These are phyloP conservation scores for Pythium rhizo-oryzae DNA, from an alignment of 352 stramenopile species.

Conservation along the genomic window DNA sequence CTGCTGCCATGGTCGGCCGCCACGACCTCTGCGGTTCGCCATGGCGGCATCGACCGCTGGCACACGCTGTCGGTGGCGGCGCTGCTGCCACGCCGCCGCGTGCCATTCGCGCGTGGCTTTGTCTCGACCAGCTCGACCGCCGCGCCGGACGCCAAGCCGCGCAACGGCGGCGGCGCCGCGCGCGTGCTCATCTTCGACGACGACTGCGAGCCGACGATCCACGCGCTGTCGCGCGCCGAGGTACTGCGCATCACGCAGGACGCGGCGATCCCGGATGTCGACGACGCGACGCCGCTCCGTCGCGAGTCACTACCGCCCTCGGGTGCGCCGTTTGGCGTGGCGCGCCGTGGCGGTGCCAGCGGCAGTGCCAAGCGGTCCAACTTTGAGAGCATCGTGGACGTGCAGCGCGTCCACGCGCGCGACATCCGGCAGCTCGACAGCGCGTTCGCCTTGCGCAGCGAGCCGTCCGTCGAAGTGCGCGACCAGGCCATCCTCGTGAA, in stretches of 20 bases:
- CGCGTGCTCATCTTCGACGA: constrained; percentile 56
- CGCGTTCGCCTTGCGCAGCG: constrained; percentile 70
- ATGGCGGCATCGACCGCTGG: neutral
- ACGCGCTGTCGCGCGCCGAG: constrained; percentile 57
- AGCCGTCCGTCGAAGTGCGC: constrained; percentile 73
- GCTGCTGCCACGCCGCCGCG: neutral
- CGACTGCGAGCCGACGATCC: constrained; percentile 50
- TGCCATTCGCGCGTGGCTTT: neutral
- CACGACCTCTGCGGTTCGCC: no score
- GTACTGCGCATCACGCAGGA: constrained; percentile 63
- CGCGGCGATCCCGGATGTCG: constrained; percentile 48
- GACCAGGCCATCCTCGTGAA: constrained; percentile 84
- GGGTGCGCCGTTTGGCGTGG: neutral
- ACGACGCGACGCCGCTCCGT: neutral
- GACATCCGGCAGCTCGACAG: constrained; percentile 80
- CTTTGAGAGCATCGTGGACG: constrained; percentile 26
- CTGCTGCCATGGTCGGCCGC: neutral
- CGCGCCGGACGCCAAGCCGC: neutral
- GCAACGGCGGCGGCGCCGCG: neutral
- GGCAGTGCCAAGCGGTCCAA: neutral
- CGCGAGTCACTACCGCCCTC: neutral
- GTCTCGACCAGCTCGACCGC: neutral
- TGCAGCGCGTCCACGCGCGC: constrained; percentile 67
- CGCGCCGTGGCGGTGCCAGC: neutral
- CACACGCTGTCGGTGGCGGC: neutral